Evolutionary conservation across 768 basidiomycete genomes (phyloP).

Genomic region (Fistulinella prunicolor): DNA sequence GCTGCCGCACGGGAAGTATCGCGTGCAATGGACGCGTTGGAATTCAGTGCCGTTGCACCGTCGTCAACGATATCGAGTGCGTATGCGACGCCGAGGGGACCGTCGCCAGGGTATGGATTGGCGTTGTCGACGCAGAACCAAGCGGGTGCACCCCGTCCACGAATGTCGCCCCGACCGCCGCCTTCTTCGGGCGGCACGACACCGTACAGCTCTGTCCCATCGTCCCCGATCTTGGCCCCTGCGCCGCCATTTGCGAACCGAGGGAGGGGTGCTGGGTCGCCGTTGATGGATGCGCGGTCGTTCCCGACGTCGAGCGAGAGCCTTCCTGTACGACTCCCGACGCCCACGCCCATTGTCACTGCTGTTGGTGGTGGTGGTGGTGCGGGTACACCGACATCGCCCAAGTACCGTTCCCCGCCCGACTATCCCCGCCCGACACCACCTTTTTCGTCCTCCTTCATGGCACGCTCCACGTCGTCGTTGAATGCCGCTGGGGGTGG

Average conservation of each 20-base stretch:
- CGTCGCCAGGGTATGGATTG: conserved; percentile 9
- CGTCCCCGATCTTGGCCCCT: conserved; percentile 35
- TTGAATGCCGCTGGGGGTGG: conserved; percentile 24
- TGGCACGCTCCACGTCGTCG: conserved; percentile 34
- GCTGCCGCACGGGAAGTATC: conserved; percentile 69
- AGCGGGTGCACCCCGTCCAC: neutral
- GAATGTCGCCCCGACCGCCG: neutral
- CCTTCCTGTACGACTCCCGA: conserved; percentile 8
- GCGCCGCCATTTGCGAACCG: conserved; percentile 40
- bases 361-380: neutral
- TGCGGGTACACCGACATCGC: conserved; percentile 1
- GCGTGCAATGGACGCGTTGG: conserved; percentile 59
- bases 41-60: conserved; percentile 33
- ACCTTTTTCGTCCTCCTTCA: conserved; percentile 30
- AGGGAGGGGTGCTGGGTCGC: conserved; percentile 9
- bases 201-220: conserved; percentile 21
- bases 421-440: conserved; percentile 43
- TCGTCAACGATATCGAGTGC: conserved; percentile 7
- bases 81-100: conserved; percentile 16
- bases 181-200: conserved; percentile 5
- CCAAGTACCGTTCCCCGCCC: conserved; percentile 31
- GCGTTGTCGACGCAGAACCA: conserved; percentile 3
- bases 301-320: conserved; percentile 4
- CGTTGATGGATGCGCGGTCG: conserved; percentile 8
- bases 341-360: neutral